Evolutionary conservation across 108 stramenopile genomes (phyloP), one percentile per base, ranked within the genome.

Genomic region (Cyclotella cryptica): DNA sequence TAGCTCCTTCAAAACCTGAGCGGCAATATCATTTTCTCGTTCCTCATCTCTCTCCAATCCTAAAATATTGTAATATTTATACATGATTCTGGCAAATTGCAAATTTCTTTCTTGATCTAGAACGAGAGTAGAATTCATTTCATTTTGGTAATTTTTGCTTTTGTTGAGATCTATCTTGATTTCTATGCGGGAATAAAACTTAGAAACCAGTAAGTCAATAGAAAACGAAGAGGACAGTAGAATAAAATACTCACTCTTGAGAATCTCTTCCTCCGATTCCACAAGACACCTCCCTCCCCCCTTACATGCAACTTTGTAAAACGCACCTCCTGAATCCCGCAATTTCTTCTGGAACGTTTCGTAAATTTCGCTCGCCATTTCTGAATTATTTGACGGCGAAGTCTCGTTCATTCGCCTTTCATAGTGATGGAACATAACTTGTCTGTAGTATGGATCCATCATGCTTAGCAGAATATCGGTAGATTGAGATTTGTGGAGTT

Each of bases 361-460:
- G 18, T 59, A 59, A 28, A 59, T 59, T 29, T 59, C 58, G 30
- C 29, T 10, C 9, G 58, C 29, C 9, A 29, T 10, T 28, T 59
- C 7, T 8, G 30, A 9, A 13, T 45, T 29, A 15, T 26, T 28
- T 11, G 15, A 17, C 10, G 30, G 5, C 10, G 7, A 6, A 53
- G 18, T 6, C 3, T 59, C 27, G 6, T 29, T 9, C 58, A 11
- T 59, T 7, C 58, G 58, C 17, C 11, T 7, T 59, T 59, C 58
- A 29, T 30, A 29, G 58, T 59, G 18, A 59, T 59, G 58, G 6
- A 59, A 59, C 9, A 59, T 29, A 8, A 29, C 29, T 59, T 59
- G 58, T 59, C 29, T 59, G 58, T 59, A 59, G 58, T 59, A 59
- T 27, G 58, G 58, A 29, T 59, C 58, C 9, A 29, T 6, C 58